These are phyloP conservation scores for Lyophyllum decastes DNA, from an alignment of 768 basidiomycete genomes.

Conservation along the genomic window DNA sequence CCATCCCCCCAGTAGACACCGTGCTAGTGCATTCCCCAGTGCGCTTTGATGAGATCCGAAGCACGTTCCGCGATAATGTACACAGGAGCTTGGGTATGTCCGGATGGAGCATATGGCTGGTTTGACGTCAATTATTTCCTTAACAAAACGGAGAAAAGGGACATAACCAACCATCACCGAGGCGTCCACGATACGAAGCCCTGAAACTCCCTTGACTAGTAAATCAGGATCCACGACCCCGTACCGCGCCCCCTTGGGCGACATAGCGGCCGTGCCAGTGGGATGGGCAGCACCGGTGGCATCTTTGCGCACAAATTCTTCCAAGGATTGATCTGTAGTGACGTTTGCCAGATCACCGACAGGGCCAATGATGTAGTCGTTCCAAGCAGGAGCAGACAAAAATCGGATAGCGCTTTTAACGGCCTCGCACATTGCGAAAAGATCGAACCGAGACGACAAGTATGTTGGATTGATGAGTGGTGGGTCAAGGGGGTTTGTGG, in stretches of 20 bases:
- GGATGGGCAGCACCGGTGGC: conserved; percentile 24
- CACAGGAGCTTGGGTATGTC: conserved; percentile 20
- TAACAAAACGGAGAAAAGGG: too few relatives aligned
- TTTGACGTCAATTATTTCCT: neutral
- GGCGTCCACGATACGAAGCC: conserved; percentile 36
- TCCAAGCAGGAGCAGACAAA: conserved; percentile 8
- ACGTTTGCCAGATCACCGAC: conserved; percentile 7
- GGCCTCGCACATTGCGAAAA: conserved; percentile 22
- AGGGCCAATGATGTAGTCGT: conserved; percentile 10
- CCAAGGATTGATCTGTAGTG: conserved; percentile 5
- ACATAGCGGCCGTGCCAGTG: conserved; percentile 31
- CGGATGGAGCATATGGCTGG: conserved; percentile 20
- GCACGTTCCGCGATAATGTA: conserved; percentile 24
- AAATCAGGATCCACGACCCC: conserved; percentile 36
- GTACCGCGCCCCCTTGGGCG: conserved; percentile 18
- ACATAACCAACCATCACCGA: conserved; percentile 23
- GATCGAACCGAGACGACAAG: conserved; percentile 25
- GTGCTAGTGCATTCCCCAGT: conserved; percentile 1
- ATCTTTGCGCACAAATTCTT: conserved; percentile 6
- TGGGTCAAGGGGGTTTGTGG: conserved; percentile 37
- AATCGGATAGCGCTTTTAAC: conserved; percentile 16
- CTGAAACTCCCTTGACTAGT: conserved; percentile 28
- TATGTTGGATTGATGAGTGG: conserved; percentile 41
- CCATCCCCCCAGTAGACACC: too few relatives aligned
- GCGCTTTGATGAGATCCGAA: conserved; percentile 23